Percentiles rank a stretch among this genome's conserved stretches.
Evolutionary conservation across 148 eudicot species (phyloP).

Genomic region (Chenopodium suecicum): DNA sequence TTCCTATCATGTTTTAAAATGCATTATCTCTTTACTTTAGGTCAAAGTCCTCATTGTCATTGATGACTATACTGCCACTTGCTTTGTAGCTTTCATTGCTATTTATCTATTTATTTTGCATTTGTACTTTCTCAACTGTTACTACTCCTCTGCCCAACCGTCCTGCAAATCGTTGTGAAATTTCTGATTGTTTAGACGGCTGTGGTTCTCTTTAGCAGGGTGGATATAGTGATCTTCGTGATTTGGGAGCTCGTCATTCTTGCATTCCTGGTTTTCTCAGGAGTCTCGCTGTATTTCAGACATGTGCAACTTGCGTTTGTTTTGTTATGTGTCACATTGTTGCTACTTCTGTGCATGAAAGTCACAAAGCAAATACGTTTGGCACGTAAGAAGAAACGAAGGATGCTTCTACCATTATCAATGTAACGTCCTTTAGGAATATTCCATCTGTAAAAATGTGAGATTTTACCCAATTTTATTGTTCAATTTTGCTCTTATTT

Average conservation of each 20-base stretch:
- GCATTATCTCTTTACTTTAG: background rate
- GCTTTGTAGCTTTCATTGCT: background rate
- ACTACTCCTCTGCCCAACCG: background rate
- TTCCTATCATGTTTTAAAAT: too few relatives aligned
- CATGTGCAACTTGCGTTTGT: conserved; percentile 76
- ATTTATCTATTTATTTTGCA: too few relatives aligned
- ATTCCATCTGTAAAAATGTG: conserved; percentile 21
- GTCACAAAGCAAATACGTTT: conserved; percentile 82
- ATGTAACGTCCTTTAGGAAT: conserved; percentile 48
- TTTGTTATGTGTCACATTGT: conserved; percentile 61
- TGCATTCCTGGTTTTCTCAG: conserved; percentile 93
- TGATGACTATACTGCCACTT: background rate
- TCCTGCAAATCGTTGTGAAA: background rate
- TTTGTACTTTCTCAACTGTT: background rate
- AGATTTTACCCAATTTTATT: conserved; percentile 21
- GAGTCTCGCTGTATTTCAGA: conserved; percentile 81
- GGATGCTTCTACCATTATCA: conserved; percentile 99
- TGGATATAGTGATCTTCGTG: conserved; percentile 84
- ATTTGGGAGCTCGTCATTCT: conserved; percentile 90
- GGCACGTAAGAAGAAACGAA: conserved; percentile 90
- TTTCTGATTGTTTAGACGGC: conserved; percentile 22
- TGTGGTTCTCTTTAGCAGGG: conserved; percentile 56
- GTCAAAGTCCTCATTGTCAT: background rate
- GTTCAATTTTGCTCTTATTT: conserved; percentile 22
- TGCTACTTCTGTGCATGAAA: conserved; percentile 84